Percentiles rank a stretch among this genome's conserved stretches.
phyloP scores from a whole-genome alignment of 1,284 basidiomycete genomes.

The Sporisorium reilianum region DNA sequence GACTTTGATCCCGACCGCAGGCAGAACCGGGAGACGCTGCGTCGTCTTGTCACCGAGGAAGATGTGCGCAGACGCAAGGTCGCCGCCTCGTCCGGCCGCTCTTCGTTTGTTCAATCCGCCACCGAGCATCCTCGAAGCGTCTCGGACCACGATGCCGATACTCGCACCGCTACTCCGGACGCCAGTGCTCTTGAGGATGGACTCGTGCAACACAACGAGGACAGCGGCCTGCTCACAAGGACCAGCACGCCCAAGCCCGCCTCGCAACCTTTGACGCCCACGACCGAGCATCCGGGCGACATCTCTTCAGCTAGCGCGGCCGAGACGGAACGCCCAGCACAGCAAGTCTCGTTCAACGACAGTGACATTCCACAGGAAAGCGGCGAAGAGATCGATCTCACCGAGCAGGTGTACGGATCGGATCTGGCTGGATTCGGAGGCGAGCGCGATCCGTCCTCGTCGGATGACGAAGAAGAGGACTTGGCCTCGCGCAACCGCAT shows the following conservation, averaged over 20 bases:
- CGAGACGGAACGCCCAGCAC: background rate
- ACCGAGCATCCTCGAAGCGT: conserved; percentile 11
- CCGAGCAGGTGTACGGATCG: conserved; percentile 66
- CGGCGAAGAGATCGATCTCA: conserved; percentile 64
- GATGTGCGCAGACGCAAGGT: conserved; percentile 70
- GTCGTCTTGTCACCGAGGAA: conserved; percentile 84
- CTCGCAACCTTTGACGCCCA: conserved; percentile 35
- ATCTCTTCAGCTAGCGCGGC: background rate
- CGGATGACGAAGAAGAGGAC: conserved; percentile 52
- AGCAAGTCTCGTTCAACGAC: background rate
- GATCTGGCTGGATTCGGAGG: conserved; percentile 64
- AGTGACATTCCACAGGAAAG: conserved; percentile 16
- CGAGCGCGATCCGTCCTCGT: conserved; percentile 35
- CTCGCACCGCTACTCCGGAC: conserved; percentile 15
- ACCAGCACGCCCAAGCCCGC: conserved; percentile 24
- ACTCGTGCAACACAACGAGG: background rate
- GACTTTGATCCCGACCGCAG: conserved; percentile 90
- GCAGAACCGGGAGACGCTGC: conserved; percentile 83
- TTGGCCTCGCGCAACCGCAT: conserved; percentile 57
- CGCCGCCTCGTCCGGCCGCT: conserved; percentile 22
- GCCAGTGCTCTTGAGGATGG: background rate
- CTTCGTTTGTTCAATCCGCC: conserved; percentile 30
- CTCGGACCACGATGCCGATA: conserved; percentile 15
- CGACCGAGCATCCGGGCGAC: conserved; percentile 15
- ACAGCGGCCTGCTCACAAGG: conserved; percentile 5